Base-by-base conservation (phyloP, 2,329 filamentous ascomycete species). In the Aureobasidium sp. region DNA sequence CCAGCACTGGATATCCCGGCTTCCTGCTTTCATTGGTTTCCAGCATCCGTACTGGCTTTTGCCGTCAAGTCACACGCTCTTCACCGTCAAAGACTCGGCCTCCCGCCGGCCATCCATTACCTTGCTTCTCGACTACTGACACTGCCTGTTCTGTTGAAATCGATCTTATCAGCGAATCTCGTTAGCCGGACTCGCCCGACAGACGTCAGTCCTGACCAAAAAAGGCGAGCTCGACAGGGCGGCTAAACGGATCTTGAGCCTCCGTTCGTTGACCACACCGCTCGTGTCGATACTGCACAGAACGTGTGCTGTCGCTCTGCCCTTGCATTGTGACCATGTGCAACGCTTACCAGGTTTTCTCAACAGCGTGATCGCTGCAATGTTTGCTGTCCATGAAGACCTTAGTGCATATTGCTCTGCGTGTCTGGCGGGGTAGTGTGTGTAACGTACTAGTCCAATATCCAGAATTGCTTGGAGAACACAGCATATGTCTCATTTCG, bases 301-400 rank as follows among this genome's bases (percentile, higher is more conserved):
- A 37, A 57, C 42, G 36, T 54, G 51, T 57, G 53, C 41, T 34
- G 13, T 57, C 21, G 11, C 16, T 36, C 30, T 21, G n/a, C 25
- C 42, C 54, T 58, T 58, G 54, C 54, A 48, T 58, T 48, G 54
- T 59, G 57, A 59, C 34, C 44, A 59, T 59, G 44, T 59, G 57
- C 45, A 32, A 59, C 41, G 42, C 42, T 59, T 37, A 59, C 54
- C 54, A 59, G 54, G 32, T 59, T 59, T 9, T 37, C 14, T 21
- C 54, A 21, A 54, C 47, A 53, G 49, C 59, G 48, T 61, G 48
- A 54, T 45, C 21, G 39, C 36, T 61, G 59, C 59, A 55, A 32
- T 48, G 21, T 47, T 61, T 55, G 57, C 57, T 41, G 34, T 49
- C 34, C n/a, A 48, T 32, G 30, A 41, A 25, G 30, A 50, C 57